A percentile compares a stretch with the other conserved stretches of the same genome.
These are phyloP conservation scores for Stephania cephalantha DNA, from an alignment of 164 flowering plant genomes.

Conservation along the genomic window DNA sequence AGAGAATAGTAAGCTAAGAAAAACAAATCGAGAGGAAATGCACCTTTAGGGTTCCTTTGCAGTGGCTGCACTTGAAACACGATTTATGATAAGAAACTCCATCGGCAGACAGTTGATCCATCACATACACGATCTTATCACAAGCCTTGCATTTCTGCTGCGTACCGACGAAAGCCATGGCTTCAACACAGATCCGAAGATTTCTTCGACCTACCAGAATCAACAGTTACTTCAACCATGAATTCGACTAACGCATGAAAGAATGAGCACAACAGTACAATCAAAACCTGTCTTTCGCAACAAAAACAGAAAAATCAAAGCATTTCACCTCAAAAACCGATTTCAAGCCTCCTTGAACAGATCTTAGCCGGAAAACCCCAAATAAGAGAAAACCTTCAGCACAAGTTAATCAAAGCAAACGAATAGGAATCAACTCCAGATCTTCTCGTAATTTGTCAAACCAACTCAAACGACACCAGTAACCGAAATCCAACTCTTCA, in stretches of 20 bases:
- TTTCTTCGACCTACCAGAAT: conserved; percentile 3
- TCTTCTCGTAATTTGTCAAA: background rate
- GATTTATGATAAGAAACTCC: conserved; percentile 83
- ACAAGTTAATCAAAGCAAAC: background rate
- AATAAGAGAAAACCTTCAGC: background rate
- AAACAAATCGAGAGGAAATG: background rate
- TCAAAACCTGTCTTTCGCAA: background rate
- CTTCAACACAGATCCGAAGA: conserved; percentile 21
- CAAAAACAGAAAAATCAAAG: background rate
- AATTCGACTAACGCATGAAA: background rate
- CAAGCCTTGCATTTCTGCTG: conserved; percentile 94
- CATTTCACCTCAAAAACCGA: background rate
- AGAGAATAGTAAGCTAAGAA: background rate
- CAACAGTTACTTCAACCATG: background rate
- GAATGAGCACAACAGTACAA: background rate
- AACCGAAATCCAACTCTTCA: background rate
- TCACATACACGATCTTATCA: conserved; percentile 83
- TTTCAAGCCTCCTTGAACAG: background rate
- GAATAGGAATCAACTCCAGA: background rate
- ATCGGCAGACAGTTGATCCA: conserved; percentile 86
- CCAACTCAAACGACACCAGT: background rate
- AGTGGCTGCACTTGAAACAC: conserved; percentile 90
- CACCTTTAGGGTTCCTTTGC: conserved; percentile 92
- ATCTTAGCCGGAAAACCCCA: background rate
- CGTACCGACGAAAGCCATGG: conserved; percentile 82